These are phyloP conservation scores for Aspergillus caelatus DNA, from an alignment of 2,329 filamentous ascomycete species.

Conservation along the genomic window DNA sequence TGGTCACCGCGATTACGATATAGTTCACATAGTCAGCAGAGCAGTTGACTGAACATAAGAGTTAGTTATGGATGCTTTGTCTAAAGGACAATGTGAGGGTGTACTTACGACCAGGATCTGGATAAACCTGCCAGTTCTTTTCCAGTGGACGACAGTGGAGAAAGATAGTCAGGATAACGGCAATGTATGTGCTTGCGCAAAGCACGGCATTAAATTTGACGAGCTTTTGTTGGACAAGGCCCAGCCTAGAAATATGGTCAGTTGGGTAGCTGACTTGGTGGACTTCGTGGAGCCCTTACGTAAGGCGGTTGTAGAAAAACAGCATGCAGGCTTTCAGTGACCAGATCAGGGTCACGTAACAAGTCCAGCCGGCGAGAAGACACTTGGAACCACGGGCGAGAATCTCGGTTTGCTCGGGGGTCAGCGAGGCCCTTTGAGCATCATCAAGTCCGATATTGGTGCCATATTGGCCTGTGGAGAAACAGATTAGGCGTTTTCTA, in stretches of 20 bases:
- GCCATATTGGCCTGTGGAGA: constrained; percentile 38
- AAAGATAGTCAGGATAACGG: constrained; percentile 39
- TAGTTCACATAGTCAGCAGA: constrained; percentile 43
- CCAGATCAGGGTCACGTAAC: constrained; percentile 49
- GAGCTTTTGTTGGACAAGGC: constrained; percentile 41
- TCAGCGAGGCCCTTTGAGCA: constrained; percentile 35
- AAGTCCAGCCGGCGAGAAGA: constrained; percentile 43
- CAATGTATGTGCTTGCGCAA: constrained; percentile 36
- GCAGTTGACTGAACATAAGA: constrained; percentile 23
- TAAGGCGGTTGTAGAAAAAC: constrained; percentile 49
- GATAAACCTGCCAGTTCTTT: constrained; percentile 46
- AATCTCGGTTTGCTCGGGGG: constrained; percentile 30
- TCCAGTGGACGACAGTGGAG: constrained; percentile 42
- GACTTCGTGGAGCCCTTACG: constrained; percentile 30
- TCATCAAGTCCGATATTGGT: constrained; percentile 43
- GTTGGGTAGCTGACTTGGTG: not conserved
- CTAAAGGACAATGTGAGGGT: no score
- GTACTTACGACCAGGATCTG: constrained; percentile 42
- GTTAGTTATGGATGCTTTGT: not conserved
- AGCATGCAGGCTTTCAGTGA: constrained; percentile 47
- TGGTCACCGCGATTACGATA: constrained; percentile 40
- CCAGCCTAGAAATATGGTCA: constrained; percentile 30
- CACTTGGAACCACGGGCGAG: constrained; percentile 39
- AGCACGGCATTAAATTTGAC: constrained; percentile 39
- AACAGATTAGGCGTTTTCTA: not conserved